Evolutionary conservation across 371 early-diverging fungal genomes (phyloP), one percentile per base, ranked within the genome.

Genomic region (Nosema muscidifuracis): DNA sequence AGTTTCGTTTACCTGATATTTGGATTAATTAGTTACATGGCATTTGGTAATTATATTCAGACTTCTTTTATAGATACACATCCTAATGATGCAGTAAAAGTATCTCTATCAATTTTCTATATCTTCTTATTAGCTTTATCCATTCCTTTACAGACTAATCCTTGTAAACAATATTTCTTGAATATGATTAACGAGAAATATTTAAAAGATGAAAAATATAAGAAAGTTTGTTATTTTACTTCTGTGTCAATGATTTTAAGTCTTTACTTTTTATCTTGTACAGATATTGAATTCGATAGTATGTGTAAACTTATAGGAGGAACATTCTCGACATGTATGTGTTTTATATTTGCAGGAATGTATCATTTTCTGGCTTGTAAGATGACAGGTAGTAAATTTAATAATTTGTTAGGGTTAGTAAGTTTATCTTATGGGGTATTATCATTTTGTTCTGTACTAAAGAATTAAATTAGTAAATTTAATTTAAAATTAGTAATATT

Each of bases 141-240:
- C 1, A 57, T 75, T 26, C 75, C 75, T 12, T 33, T 75, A 16
- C 75, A 75, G 51, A 63, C 55, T 1, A 42, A 65, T 65, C 75
- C 75, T 15, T 57, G 43, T 34, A 68, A 65, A 50, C 53, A 18
- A 1, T 55, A 65, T 33, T 38, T 70, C 9, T 47, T 63, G 0
- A 56, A 70, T 26, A 10, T 68, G 2, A 36, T 70, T 20, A 56
- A 64, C 16, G 30, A 40, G 31, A 51, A 62, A 26, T 53, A 34
- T 20, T 62, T 67, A 38, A 31, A 2, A 7, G 38, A 70, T 7
- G 34, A 30, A 51, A 43, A 43, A 20, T 50, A 74, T 44, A 4
- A 31, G 31, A 18, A 44, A 13, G 15, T 61, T 0, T 56, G 51
- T 3, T 42, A 33, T 57, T 22, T 62, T 2, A 51, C 58, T 20